phyloP scores from a whole-genome alignment of 2,329 filamentous ascomycete genomes.

The Clonostachys rosea region DNA sequence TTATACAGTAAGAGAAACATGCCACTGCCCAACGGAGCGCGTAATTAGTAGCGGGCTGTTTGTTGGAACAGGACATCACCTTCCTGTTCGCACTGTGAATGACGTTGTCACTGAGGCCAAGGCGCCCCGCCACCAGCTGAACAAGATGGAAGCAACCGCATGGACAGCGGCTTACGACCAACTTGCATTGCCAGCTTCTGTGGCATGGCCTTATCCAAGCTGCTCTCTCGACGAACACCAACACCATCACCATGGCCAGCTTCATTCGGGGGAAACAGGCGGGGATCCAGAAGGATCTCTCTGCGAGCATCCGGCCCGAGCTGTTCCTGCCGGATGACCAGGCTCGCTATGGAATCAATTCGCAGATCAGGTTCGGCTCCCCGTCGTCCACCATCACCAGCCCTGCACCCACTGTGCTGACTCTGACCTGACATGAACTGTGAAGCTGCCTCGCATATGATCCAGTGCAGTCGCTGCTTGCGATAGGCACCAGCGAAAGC shows the following conservation, averaged over 20 bases:
- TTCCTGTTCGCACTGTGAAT: too few species aligned
- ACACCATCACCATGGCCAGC: constrained; percentile 60
- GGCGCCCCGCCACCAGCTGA: too few species aligned
- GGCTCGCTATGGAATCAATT: constrained; percentile 77
- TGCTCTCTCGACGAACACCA: too few species aligned
- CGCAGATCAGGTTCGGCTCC: constrained; percentile 55
- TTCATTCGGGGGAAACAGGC: constrained; percentile 91
- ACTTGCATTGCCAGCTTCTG: too few species aligned
- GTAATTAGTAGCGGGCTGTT: too few species aligned
- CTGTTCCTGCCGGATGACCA: constrained; percentile 82
- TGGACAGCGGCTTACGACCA: too few species aligned
- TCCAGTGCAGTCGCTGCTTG: constrained; percentile 87
- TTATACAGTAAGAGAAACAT: too few species aligned
- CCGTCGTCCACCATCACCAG: background rate
- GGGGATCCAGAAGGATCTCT: constrained; percentile 88
- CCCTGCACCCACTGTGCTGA: background rate
- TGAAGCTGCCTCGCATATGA: constrained; percentile 83
- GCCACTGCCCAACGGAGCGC: too few species aligned
- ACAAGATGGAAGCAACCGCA: too few species aligned
- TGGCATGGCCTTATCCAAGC: too few species aligned
- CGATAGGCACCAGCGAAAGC: constrained; percentile 84
- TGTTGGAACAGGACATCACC: too few species aligned
- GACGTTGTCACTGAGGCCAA: too few species aligned
- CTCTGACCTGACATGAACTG: background rate
- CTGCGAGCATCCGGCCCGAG: constrained; percentile 71